Percentiles rank a stretch among this genome's conserved stretches.
Evolutionary conservation across 257 asterid genomes (phyloP).

Genomic region (Solanum chilense): DNA sequence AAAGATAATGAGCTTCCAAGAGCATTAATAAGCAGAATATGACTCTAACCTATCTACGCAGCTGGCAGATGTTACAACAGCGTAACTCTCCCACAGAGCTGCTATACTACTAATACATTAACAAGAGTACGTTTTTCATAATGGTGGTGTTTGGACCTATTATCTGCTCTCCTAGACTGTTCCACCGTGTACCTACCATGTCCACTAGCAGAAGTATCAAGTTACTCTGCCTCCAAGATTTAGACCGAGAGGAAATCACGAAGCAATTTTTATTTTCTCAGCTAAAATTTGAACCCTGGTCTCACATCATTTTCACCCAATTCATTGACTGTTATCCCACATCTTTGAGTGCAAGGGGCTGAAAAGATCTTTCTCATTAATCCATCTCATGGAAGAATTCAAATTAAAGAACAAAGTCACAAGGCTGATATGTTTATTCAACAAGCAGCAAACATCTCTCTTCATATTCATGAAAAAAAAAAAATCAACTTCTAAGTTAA

Average conservation of each 20-base stretch:
- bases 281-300: background rate
- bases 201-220: background rate
- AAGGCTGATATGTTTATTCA: background rate
- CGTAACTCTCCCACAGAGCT: background rate
- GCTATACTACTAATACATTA: background rate
- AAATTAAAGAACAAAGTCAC: background rate
- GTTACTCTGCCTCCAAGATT: background rate
- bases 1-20: background rate
- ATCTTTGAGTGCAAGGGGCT: background rate
- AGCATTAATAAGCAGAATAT: background rate
- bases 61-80: background rate
- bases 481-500: background rate
- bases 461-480: background rate
- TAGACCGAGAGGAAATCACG: background rate
- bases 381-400: background rate
- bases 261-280: background rate
- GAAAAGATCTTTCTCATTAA: background rate
- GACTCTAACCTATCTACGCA: background rate
- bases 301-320: background rate
- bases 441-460: background rate
- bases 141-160: background rate
- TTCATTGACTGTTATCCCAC: background rate
- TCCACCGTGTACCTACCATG: background rate
- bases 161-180: background rate
- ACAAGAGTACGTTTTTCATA: background rate